phyloP scores from a whole-genome alignment of 2,329 filamentous ascomycete species.

The Tolypocladium ophioglossoides region DNA sequence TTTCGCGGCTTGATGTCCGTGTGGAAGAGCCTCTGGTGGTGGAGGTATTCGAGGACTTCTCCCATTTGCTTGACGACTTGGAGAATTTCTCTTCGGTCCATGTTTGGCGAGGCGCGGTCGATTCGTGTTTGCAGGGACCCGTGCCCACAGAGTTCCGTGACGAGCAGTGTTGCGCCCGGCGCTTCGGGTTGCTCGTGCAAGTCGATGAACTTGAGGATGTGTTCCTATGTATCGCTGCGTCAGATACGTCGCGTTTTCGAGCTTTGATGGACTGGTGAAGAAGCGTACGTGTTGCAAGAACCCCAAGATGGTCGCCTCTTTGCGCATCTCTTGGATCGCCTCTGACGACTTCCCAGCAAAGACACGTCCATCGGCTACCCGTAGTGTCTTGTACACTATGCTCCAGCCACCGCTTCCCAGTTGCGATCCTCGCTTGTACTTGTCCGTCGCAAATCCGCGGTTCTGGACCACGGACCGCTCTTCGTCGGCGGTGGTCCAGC shows the following conservation, averaged over 20 bases:
- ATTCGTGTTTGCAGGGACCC: conserved; percentile 17
- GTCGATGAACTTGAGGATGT: conserved; percentile 18
- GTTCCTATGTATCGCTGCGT: conserved; percentile 7
- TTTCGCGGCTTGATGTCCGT: conserved; percentile 22
- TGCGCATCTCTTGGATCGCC: conserved; percentile 9
- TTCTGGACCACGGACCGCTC: conserved; percentile 5
- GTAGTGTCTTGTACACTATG: conserved; percentile 17
- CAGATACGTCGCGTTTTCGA: neutral
- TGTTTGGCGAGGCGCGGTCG: conserved; percentile 10
- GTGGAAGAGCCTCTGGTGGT: conserved; percentile 13
- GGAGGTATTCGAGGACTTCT: conserved; percentile 16
- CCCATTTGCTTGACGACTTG: conserved; percentile 12
- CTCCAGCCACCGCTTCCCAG: conserved; percentile 18
- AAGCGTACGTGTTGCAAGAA: conserved; percentile 15
- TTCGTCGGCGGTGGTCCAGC: conserved; percentile 12
- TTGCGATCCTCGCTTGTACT: conserved; percentile 12
- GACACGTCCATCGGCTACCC: conserved; percentile 12
- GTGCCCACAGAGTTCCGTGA: conserved; percentile 19
- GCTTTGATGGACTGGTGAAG: too few relatives aligned
- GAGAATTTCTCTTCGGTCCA: conserved; percentile 9
- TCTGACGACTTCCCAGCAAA: conserved; percentile 18
- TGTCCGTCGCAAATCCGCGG: conserved; percentile 5
- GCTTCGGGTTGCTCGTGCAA: conserved; percentile 12
- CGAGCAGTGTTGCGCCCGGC: conserved; percentile 11
- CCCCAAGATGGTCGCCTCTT: conserved; percentile 13